Conservation (phyloP, 441 rosid genomes). For the Melastoma candidum region DNA sequence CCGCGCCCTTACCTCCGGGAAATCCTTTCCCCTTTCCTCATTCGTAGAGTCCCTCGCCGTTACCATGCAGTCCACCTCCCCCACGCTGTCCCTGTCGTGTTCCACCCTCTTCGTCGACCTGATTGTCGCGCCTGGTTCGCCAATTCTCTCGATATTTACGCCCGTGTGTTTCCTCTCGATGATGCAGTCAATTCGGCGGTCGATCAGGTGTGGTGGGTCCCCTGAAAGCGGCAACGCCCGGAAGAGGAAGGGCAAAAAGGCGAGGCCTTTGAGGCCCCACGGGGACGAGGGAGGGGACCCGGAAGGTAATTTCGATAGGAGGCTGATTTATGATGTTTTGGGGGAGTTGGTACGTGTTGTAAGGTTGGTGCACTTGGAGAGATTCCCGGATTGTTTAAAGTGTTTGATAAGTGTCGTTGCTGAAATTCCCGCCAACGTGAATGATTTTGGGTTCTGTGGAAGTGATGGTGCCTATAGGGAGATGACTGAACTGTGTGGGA, state of each 20-base stretch:
- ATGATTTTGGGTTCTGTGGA: slow-evolving; percentile 23
- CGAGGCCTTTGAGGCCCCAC: slow-evolving; percentile 11
- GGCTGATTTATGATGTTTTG: slow-evolving; percentile 31
- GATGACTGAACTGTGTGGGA: slow-evolving; percentile 43
- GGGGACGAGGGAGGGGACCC: slow-evolving; percentile 13
- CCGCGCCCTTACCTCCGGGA: slow-evolving; percentile 33
- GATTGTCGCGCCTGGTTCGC: slow-evolving; percentile 55
- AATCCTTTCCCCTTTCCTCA: slow-evolving; percentile 28
- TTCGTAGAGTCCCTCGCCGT: slow-evolving; percentile 40
- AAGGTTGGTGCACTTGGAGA: slow-evolving; percentile 57
- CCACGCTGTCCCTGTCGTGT: slow-evolving; percentile 38
- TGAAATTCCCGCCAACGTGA: slow-evolving; percentile 46
- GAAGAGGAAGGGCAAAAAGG: slow-evolving; percentile 29
- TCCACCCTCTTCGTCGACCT: slow-evolving; percentile 53
- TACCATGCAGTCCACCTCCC: slow-evolving; percentile 49
- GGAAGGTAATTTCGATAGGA: slow-evolving; percentile 31
- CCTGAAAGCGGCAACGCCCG: slow-evolving; percentile 13
- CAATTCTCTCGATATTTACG: slow-evolving; percentile 68
- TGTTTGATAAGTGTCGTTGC: slow-evolving; percentile 53
- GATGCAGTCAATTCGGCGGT: slow-evolving; percentile 63
- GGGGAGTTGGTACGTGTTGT: slow-evolving; percentile 43
- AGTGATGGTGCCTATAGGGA: slow-evolving; percentile 20
- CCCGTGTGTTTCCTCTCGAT: slow-evolving; percentile 66
- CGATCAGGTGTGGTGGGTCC: slow-evolving; percentile 34
- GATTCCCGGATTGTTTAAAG: slow-evolving; percentile 75